A percentile compares a stretch with the other conserved stretches of the same genome.
phyloP scores from a whole-genome alignment of 2,329 filamentous ascomycete genomes.

The Aspergillus ochraceoroseus region DNA sequence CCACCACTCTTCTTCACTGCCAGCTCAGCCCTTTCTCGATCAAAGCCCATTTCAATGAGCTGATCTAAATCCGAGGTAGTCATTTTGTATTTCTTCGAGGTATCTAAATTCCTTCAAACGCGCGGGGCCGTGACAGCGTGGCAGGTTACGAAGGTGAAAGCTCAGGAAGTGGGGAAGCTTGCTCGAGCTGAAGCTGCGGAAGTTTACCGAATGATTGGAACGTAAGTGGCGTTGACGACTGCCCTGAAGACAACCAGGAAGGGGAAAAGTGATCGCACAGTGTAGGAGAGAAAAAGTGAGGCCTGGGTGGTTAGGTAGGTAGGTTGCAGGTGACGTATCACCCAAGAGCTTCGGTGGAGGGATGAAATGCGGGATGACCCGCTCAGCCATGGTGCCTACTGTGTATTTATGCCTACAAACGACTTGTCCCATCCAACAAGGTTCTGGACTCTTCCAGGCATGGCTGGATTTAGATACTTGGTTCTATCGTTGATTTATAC shows the following conservation, averaged over 20 bases:
- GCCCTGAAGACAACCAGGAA: not conserved
- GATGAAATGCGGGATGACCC: constrained; percentile 8
- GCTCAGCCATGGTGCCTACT: not conserved
- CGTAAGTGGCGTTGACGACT: not conserved
- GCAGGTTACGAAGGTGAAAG: not conserved
- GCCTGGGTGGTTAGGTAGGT: constrained; percentile 4
- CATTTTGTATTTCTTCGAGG: constrained; percentile 22
- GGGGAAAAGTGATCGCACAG: too few species aligned
- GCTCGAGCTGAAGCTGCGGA: not conserved
- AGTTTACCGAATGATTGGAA: not conserved
- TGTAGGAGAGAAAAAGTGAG: not conserved
- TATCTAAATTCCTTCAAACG: not conserved
- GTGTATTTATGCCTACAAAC: not conserved
- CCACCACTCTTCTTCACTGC: constrained; percentile 80
- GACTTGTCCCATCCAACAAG: not conserved
- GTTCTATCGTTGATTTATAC: too few species aligned
- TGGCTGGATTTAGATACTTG: too few species aligned
- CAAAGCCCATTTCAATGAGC: constrained; percentile 70
- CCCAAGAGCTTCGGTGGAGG: not conserved
- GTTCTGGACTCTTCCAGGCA: not conserved
- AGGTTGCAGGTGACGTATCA: constrained; percentile 14
- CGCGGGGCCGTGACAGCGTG: not conserved
- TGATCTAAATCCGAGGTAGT: constrained; percentile 54
- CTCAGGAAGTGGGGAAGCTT: constrained; percentile 5
- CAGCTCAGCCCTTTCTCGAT: constrained; percentile 71